phyloP scores from a whole-genome alignment of 2,329 filamentous ascomycete genomes.

The Fusarium vanettenii region DNA sequence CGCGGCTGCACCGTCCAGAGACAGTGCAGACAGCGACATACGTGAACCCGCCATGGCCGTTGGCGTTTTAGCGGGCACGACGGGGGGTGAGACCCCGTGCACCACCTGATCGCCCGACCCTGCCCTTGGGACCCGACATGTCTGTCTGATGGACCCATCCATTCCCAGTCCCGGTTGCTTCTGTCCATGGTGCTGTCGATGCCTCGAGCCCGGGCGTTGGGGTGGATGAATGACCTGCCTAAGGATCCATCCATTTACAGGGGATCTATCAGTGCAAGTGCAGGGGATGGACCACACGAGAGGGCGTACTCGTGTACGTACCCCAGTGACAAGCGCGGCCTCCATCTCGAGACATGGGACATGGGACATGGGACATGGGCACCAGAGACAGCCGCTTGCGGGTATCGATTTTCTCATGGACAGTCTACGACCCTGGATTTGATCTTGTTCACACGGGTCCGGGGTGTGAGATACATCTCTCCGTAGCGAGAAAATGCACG shows the following conservation, averaged over 20 bases:
- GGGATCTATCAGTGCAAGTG: not conserved
- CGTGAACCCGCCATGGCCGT: conserved; percentile 25
- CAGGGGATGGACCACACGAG: not conserved
- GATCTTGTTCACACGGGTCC: not conserved
- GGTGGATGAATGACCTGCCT: not conserved
- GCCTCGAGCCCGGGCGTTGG: conserved; percentile 11
- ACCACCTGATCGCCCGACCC: conserved; percentile 28
- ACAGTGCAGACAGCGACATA: conserved; percentile 28
- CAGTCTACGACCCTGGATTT: not conserved
- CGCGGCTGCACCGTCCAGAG: conserved; percentile 19
- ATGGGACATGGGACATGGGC: not conserved
- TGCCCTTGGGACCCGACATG: not conserved
- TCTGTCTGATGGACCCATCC: not conserved
- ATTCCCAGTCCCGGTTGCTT: not conserved
- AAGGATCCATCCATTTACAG: not conserved
- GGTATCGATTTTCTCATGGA: conserved; percentile 7
- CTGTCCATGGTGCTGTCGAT: not conserved
- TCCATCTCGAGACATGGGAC: not conserved
- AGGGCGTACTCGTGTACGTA: not conserved
- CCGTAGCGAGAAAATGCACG: not conserved
- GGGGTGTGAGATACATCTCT: not conserved
- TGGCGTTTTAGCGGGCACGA: conserved; percentile 16
- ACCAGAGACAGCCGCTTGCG: conserved; percentile 8
- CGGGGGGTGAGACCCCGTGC: conserved; percentile 22
- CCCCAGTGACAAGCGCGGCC: not conserved